Conservation (phyloP, 2,329 filamentous ascomycete species). For the Penicillium sp. region DNA sequence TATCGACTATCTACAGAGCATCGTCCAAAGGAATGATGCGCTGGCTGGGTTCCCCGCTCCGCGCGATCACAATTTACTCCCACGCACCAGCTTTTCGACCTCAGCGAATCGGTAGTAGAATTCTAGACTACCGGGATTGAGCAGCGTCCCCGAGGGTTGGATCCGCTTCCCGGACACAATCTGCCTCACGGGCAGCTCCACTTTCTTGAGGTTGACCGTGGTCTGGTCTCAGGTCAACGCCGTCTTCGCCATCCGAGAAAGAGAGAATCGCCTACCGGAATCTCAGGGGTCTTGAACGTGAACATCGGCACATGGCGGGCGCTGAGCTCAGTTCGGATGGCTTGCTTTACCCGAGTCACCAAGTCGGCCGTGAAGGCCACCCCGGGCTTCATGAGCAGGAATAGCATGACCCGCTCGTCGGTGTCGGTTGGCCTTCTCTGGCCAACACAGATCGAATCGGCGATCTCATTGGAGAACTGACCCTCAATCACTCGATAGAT, state of each 20-base stretch:
- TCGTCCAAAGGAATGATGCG: no score
- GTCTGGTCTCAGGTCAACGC: conserved; percentile 59
- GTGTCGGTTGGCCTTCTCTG: conserved; percentile 61
- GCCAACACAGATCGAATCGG: conserved; percentile 73
- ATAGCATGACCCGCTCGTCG: conserved; percentile 60
- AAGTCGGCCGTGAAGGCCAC: conserved; percentile 24
- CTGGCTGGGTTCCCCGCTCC: not conserved
- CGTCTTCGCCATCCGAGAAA: not conserved
- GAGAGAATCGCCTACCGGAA: conserved; percentile 49
- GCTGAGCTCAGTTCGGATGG: conserved; percentile 64
- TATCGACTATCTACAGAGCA: no score
- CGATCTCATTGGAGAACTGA: conserved; percentile 51
- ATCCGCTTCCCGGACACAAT: conserved; percentile 73
- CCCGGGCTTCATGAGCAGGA: conserved; percentile 54
- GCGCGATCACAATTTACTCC: conserved; percentile 18
- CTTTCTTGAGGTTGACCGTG: conserved; percentile 81
- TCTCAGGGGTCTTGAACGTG: conserved; percentile 75
- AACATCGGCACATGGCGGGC: conserved; percentile 75
- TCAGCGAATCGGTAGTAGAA: conserved; percentile 77
- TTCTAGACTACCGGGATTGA: conserved; percentile 71
- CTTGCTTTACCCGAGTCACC: conserved; percentile 58
- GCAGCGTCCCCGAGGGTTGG: conserved; percentile 71
- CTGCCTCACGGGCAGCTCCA: conserved; percentile 78
- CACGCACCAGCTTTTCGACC: conserved; percentile 54
- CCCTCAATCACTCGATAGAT: conserved; percentile 67